phyloP scores from a whole-genome alignment of 768 basidiomycete species.

The Macrocybe gigantea region DNA sequence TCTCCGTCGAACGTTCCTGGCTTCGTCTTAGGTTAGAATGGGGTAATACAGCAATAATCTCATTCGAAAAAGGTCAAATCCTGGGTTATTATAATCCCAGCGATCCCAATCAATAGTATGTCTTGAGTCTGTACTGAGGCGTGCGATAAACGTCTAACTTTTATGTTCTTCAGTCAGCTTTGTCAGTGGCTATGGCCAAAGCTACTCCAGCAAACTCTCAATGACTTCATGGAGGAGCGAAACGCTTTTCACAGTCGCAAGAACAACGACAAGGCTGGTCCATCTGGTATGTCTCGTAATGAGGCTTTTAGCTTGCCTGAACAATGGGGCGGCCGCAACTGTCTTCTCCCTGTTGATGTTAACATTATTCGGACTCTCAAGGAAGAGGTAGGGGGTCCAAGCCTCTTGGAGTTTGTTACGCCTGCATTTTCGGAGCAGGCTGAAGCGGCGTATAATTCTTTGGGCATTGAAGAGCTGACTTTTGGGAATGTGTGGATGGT shows the following conservation, averaged over 20 bases:
- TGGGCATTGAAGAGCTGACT: not conserved
- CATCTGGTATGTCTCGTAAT: constrained; percentile 3
- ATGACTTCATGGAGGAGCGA: constrained; percentile 9
- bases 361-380: not conserved
- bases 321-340: not conserved
- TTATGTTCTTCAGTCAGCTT: constrained; percentile 11
- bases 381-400: not conserved
- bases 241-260: not conserved
- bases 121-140: too few relatives aligned
- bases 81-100: constrained; percentile 17
- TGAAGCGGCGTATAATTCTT: not conserved
- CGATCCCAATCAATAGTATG: constrained; percentile 22
- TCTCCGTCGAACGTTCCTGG: constrained; percentile 29
- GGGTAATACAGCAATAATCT: constrained; percentile 22
- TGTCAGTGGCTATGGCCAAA: constrained; percentile 23
- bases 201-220: constrained; percentile 16
- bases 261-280: constrained; percentile 2
- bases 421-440: not conserved
- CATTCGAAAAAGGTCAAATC: constrained; percentile 15
- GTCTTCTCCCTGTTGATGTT: not conserved
- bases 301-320: not conserved
- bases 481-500: constrained; percentile 7
- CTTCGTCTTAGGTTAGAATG: constrained; percentile 21
- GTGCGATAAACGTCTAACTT: too few relatives aligned
- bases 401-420: not conserved